Percentiles rank a stretch among this genome's conserved stretches.
Conservation (phyloP, 495 filamentous ascomycete species). For the Tetracladium setigerum region DNA sequence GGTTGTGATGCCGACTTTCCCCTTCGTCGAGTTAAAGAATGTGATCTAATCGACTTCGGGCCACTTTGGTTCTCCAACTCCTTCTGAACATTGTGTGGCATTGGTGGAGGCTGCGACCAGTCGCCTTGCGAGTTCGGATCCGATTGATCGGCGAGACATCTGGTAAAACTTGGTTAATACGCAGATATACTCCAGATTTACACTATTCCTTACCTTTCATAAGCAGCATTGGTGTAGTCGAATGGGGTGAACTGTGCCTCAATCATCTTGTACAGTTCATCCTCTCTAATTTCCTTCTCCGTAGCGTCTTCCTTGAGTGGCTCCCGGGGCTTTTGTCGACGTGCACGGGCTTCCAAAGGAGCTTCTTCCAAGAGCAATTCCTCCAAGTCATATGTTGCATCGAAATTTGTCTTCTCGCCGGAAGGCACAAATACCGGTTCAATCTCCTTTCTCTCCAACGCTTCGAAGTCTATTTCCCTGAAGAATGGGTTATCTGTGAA, state of each 20-base stretch:
- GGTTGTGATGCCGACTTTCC: conserved; percentile 14
- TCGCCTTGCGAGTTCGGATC: conserved; percentile 18
- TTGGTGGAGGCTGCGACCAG: conserved; percentile 20
- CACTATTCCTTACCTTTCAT: conserved; percentile 40
- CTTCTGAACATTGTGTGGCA: conserved; percentile 14
- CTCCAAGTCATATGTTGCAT: conserved; percentile 96
- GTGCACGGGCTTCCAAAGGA: conserved; percentile 83
- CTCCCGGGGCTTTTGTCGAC: conserved; percentile 88
- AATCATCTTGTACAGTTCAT: conserved; percentile 89
- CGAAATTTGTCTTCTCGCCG: conserved; percentile 97
- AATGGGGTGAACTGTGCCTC: conserved; percentile 93
- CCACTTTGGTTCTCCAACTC: not conserved
- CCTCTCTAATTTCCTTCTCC: conserved; percentile 88
- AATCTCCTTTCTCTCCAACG: conserved; percentile 80
- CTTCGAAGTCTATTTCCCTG: conserved; percentile 73
- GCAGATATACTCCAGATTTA: no score
- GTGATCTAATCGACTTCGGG: conserved; percentile 20
- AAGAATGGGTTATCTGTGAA: conserved; percentile 90
- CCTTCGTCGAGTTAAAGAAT: conserved; percentile 19
- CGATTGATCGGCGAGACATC: conserved; percentile 21
- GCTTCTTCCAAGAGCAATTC: conserved; percentile 93
- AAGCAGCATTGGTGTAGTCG: conserved; percentile 78
- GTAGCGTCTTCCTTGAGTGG: conserved; percentile 89
- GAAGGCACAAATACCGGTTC: conserved; percentile 88
- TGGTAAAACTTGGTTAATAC: conserved; percentile 9